Evolutionary conservation across 345 rosid genomes (phyloP).

Genomic region (Euclidium syriacum): DNA sequence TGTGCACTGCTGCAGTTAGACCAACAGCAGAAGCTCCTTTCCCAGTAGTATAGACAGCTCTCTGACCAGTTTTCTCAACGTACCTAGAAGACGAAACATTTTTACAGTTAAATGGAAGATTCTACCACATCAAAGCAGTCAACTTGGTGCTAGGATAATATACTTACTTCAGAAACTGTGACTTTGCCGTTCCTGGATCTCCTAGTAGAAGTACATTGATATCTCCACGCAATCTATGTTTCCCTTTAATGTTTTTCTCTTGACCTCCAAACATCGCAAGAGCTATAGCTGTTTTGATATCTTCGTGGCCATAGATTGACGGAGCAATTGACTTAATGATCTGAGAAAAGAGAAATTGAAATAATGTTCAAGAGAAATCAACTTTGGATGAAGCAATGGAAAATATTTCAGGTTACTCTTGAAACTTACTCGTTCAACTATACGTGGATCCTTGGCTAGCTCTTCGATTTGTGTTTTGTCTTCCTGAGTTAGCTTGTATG

Average conservation of each 20-base stretch:
- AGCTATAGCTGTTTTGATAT: slow-evolving; percentile 88
- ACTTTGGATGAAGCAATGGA: neutral
- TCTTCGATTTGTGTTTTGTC: slow-evolving; percentile 89
- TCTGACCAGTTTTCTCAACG: slow-evolving; percentile 96
- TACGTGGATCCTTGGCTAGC: slow-evolving; percentile 82
- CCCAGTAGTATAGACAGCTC: slow-evolving; percentile 98
- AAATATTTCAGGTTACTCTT: neutral
- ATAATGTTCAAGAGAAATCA: neutral
- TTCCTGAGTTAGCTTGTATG: slow-evolving; percentile 93
- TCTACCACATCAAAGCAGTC: neutral
- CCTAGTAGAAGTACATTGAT: slow-evolving; percentile 89
- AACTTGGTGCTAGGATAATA: neutral
- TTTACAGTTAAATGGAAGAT: slow-evolving; percentile 5
- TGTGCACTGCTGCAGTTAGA: slow-evolving; percentile 98
- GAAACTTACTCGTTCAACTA: slow-evolving; percentile 76
- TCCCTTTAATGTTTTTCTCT: slow-evolving; percentile 91
- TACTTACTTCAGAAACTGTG: slow-evolving; percentile 92
- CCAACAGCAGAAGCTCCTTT: slow-evolving; percentile 99
- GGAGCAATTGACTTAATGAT: slow-evolving; percentile 95
- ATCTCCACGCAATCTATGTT: slow-evolving; percentile 88
- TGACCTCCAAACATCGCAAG: slow-evolving; percentile 99
- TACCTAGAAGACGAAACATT: slow-evolving; percentile 49
- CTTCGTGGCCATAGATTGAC: slow-evolving; percentile 97
- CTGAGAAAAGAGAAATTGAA: slow-evolving; percentile 35
- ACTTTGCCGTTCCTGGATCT: slow-evolving; percentile 98